These are phyloP conservation scores for Tricholomella constricta DNA, from an alignment of 768 basidiomycete species.

Conservation along the genomic window DNA sequence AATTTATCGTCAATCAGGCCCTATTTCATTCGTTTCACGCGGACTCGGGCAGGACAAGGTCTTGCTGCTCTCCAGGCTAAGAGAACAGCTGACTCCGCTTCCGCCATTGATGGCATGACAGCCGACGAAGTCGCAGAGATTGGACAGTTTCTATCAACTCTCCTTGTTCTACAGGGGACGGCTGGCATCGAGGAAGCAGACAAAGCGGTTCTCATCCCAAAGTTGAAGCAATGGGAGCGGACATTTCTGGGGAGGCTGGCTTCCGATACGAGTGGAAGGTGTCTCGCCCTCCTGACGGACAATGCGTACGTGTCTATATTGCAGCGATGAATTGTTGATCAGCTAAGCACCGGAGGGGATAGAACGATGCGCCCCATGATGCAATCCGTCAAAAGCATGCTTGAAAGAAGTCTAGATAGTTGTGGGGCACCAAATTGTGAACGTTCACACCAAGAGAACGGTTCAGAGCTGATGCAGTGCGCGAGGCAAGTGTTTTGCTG, in stretches of 20 bases:
- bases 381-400: conserved; percentile 26
- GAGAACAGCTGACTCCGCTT: conserved; percentile 30
- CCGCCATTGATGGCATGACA: conserved; percentile 19
- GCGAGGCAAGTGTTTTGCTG: conserved; percentile 28
- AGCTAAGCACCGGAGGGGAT: not conserved
- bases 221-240: conserved; percentile 34
- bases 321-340: not conserved
- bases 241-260: conserved; percentile 30
- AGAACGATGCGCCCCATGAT: conserved; percentile 33
- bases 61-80: conserved; percentile 38
- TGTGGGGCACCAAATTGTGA: conserved; percentile 35
- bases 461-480: conserved; percentile 36
- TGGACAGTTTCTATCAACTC: conserved; percentile 41
- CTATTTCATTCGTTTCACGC: conserved; percentile 42
- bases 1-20: conserved; percentile 26
- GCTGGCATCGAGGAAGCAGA: conserved; percentile 31
- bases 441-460: conserved; percentile 20
- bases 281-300: conserved; percentile 32
- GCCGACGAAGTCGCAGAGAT: conserved; percentile 33
- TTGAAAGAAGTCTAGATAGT: conserved; percentile 29
- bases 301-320: conserved; percentile 24
- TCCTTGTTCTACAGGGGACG: conserved; percentile 40
- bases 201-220: conserved; percentile 32
- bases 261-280: conserved; percentile 36
- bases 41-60: conserved; percentile 29